Conservation (phyloP, 345 rosid species). For the Euclidium syriacum region DNA sequence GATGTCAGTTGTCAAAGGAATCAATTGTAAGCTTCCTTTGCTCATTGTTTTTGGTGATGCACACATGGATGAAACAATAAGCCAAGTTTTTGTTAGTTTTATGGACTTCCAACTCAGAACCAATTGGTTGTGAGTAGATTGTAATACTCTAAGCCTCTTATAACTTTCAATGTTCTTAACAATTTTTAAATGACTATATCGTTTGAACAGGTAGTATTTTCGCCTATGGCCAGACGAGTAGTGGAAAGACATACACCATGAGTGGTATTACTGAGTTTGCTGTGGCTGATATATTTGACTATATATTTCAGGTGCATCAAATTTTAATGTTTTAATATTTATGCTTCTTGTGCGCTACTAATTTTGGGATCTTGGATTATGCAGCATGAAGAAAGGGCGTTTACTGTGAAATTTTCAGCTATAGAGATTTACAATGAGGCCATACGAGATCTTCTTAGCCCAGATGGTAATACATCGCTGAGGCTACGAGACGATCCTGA, state of each 20-base stretch:
- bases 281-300: slow-evolving; percentile 87
- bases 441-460: slow-evolving; percentile 73
- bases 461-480: slow-evolving; percentile 61
- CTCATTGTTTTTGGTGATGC: neutral
- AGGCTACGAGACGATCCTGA: slow-evolving; percentile 89
- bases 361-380: slow-evolving; percentile 8
- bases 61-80: neutral
- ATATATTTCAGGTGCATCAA: slow-evolving; percentile 48
- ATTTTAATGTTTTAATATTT: neutral
- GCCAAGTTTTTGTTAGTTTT: too few relatives aligned
- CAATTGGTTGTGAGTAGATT: too few relatives aligned
- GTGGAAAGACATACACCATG: slow-evolving; percentile 99
- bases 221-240: slow-evolving; percentile 99
- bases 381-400: slow-evolving; percentile 95
- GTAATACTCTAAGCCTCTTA: too few relatives aligned
- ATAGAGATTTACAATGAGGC: slow-evolving; percentile 98
- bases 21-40: slow-evolving; percentile 63
- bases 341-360: neutral
- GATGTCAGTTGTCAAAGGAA: slow-evolving; percentile 80
- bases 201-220: slow-evolving; percentile 70
- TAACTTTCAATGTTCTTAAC: too few relatives aligned
- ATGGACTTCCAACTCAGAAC: too few relatives aligned
- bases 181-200: slow-evolving; percentile 3
- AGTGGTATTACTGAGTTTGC: slow-evolving; percentile 77
- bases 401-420: slow-evolving; percentile 79